Percentiles rank a stretch among this genome's conserved stretches.
Evolutionary conservation across 805 yeast genomes (phyloP).

Genomic region (Tetrapisispora phaffii): DNA sequence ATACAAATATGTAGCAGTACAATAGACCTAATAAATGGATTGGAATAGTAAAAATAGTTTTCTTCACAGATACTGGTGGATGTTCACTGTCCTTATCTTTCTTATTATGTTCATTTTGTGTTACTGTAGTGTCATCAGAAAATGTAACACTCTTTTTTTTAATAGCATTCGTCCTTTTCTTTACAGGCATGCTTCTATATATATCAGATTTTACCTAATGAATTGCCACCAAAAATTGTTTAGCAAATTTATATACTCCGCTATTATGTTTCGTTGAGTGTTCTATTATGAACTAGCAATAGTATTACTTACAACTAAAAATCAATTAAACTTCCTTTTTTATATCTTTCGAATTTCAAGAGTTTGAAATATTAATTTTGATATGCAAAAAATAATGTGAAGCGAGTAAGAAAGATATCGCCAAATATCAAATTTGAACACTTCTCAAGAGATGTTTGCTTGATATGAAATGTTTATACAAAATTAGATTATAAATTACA

Average conservation of each 20-base stretch:
- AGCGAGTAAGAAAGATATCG: too few species aligned
- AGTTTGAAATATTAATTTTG: too few species aligned
- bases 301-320: too few species aligned
- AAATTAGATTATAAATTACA: too few species aligned
- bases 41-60: slow-evolving; percentile 23
- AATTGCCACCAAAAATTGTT: background rate
- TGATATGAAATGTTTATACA: too few species aligned
- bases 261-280: too few species aligned
- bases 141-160: slow-evolving; percentile 27
- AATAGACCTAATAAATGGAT: slow-evolving; percentile 27
- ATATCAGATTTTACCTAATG: background rate
- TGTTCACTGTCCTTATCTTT: slow-evolving; percentile 18
- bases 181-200: slow-evolving; percentile 13
- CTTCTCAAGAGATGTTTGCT: too few species aligned
- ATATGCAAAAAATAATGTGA: too few species aligned
- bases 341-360: too few species aligned
- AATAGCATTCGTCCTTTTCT: slow-evolving; percentile 13
- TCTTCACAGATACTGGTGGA: slow-evolving; percentile 29
- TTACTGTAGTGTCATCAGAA: slow-evolving; percentile 27
- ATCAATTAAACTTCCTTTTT: too few species aligned
- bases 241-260: background rate
- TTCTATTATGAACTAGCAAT: too few species aligned
- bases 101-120: slow-evolving; percentile 15
- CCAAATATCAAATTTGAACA: too few species aligned
- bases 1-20: slow-evolving; percentile 25